A percentile compares a stretch with the other conserved stretches of the same genome.
Conservation (phyloP, 345 rosid species). For the Pistacia vera region DNA sequence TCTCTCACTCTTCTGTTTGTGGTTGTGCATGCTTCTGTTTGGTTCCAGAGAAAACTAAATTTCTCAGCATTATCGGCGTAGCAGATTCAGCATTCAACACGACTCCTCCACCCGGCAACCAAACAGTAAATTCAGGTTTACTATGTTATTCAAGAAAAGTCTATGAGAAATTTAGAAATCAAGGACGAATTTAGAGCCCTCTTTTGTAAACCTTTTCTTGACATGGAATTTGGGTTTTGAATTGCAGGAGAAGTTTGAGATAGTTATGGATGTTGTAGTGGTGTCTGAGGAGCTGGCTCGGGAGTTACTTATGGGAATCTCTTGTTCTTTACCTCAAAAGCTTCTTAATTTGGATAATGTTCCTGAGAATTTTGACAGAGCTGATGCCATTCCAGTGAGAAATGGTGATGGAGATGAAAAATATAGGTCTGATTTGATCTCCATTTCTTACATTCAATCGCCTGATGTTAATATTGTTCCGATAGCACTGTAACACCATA, state of each 20-base stretch:
- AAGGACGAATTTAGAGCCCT: too few species aligned
- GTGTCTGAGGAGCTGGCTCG: conserved; percentile 23
- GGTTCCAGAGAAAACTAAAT: neutral
- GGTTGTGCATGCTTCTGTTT: neutral
- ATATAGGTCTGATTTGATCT: conserved; percentile 26
- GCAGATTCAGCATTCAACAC: neutral
- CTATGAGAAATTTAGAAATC: too few species aligned
- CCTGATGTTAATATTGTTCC: conserved; percentile 17
- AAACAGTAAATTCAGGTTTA: neutral
- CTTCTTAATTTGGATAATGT: neutral
- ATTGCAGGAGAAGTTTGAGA: neutral
- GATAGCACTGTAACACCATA: neutral
- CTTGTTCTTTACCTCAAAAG: conserved; percentile 21
- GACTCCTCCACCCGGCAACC: neutral
- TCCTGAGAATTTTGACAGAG: neutral
- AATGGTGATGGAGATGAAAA: conserved; percentile 20
- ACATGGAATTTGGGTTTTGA: neutral
- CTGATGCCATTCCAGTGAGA: neutral
- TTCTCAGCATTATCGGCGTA: neutral
- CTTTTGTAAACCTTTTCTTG: too few species aligned
- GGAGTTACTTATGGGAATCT: conserved; percentile 29
- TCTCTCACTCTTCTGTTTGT: too few species aligned
- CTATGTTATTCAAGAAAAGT: too few species aligned
- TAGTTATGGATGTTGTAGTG: conserved; percentile 18
- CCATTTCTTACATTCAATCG: conserved; percentile 18